Percentiles rank a stretch among this genome's conserved stretches.
These are phyloP conservation scores for Flaveria trinervia DNA, from an alignment of 129 eudicot species.

Conservation along the genomic window DNA sequence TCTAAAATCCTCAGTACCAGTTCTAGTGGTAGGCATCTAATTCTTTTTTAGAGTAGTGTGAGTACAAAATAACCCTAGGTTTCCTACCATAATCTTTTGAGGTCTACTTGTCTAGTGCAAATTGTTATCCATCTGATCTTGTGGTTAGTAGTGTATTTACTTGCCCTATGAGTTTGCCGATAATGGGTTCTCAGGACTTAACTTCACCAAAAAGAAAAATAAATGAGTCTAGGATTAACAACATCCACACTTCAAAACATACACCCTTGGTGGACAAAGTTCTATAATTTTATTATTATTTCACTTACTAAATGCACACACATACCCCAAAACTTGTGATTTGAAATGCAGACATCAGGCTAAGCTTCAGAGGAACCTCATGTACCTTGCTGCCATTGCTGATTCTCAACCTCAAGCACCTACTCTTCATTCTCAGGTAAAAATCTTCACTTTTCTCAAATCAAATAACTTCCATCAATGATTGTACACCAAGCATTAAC, in stretches of 20 bases:
- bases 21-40: too few species aligned
- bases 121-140: too few species aligned
- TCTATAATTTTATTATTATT: background rate
- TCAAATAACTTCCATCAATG: background rate
- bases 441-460: background rate
- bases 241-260: background rate
- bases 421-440: slow-evolving; percentile 89
- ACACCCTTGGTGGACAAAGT: background rate
- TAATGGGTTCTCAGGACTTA: too few species aligned
- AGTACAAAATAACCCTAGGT: too few species aligned
- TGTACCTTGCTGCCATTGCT: slow-evolving; percentile 99
- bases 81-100: too few species aligned
- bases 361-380: slow-evolving; percentile 89
- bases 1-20: too few species aligned
- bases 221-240: too few species aligned
- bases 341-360: slow-evolving; percentile 74
- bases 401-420: slow-evolving; percentile 97
- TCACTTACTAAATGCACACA: background rate
- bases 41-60: too few species aligned
- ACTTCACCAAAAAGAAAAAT: too few species aligned
- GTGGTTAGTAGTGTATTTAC: too few species aligned
- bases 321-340: background rate
- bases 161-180: too few species aligned
- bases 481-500: background rate
- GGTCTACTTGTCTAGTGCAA: too few species aligned